A percentile compares a stretch with the other conserved stretches of the same genome.
phyloP scores from a whole-genome alignment of 2,329 filamentous ascomycete species.

The Herpotrichia juniperi region DNA sequence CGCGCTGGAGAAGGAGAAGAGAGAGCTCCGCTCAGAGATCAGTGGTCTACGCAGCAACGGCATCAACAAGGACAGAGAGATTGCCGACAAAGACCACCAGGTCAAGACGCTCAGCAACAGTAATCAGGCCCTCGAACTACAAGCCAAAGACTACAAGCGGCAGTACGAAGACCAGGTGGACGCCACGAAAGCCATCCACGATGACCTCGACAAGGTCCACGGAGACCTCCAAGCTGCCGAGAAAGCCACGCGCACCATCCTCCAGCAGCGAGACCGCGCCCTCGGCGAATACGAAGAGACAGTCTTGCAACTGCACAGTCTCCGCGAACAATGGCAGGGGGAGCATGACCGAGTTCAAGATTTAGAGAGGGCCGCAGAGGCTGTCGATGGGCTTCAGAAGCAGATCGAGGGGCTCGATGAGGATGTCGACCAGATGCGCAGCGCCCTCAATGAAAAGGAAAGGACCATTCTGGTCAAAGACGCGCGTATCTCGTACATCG shows the following conservation, averaged over 20 bases:
- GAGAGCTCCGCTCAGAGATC: no score
- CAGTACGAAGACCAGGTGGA: no score
- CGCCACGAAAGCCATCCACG: no score
- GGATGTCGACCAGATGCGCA: not conserved
- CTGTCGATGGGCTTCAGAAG: not conserved
- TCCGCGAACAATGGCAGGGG: not conserved
- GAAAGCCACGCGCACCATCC: not conserved
- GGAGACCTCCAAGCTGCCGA: not conserved
- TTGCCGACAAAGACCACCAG: no score
- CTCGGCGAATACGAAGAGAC: not conserved
- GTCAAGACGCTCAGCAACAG: no score
- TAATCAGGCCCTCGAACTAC: no score
- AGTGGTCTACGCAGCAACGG: no score
- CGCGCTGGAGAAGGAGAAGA: no score
- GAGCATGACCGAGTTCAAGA: not conserved
- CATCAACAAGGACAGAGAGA: no score
- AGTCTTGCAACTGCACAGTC: not conserved
- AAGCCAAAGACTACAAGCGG: no score
- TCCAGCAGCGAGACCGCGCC: not conserved
- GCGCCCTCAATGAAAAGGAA: not conserved
- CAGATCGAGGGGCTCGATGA: not conserved
- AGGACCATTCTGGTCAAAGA: not conserved
- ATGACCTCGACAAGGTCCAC: no score
- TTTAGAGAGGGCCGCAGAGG: not conserved
- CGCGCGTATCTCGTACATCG: slow-evolving; percentile 6